Evolutionary conservation across 1,139 yeast species (phyloP).

Genomic region (Scheffersomyces segobiensis): DNA sequence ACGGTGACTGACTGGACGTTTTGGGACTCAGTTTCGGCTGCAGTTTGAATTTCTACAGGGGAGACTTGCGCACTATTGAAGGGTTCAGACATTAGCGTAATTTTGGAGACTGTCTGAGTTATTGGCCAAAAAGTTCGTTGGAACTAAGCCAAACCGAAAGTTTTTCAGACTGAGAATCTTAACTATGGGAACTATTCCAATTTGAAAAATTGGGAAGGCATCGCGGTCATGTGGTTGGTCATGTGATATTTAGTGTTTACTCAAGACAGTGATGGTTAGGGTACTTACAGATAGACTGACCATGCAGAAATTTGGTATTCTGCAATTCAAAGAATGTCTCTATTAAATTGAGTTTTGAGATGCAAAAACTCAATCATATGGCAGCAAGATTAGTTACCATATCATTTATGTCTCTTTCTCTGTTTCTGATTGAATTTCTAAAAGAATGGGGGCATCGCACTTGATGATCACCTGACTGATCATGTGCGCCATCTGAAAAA

Average conservation of each 20-base stretch:
- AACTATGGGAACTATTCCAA: background rate
- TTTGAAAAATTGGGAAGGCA: background rate
- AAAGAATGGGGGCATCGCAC: background rate
- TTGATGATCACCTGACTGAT: background rate
- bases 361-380: too few relatives aligned
- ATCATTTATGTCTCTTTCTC: too few relatives aligned
- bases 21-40: background rate
- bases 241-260: background rate
- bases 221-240: background rate
- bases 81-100: background rate
- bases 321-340: background rate
- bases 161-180: background rate
- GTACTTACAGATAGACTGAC: background rate
- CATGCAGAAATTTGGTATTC: background rate
- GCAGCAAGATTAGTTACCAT: too few relatives aligned
- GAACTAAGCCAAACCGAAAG: background rate
- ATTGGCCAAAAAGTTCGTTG: background rate
- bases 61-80: background rate
- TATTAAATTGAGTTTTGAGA: too few relatives aligned
- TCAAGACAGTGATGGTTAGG: background rate
- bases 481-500: constrained; percentile 4
- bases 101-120: background rate
- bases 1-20: background rate
- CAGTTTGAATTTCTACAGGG: background rate
- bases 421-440: too few relatives aligned